Base-by-base conservation (phyloP, 2,329 filamentous ascomycete species). In the Pseudogymnoascus sp. region DNA sequence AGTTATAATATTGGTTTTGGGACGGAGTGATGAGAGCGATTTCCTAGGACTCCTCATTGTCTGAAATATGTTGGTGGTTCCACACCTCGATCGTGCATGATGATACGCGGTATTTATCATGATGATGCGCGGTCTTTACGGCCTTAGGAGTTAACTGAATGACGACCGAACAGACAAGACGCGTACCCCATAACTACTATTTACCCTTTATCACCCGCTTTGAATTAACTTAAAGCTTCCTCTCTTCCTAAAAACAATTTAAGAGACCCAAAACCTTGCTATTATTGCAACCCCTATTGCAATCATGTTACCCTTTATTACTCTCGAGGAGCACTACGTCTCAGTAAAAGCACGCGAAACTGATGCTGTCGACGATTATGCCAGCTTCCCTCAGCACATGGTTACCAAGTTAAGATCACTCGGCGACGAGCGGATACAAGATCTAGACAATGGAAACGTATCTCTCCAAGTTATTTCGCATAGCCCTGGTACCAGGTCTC, bases 311-410 rank as follows among this genome's bases (percentile, higher is more conserved):
- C 71, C 73, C 1, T 65, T 76, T 6, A 76, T 78, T 42, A 70
- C 76, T 9, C 73, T 79, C n/a, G 77, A 78, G 65, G 77, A 79
- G 61, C 76, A 79, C 63, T 71, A 67, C 42, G 14, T 64, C 60
- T 73, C 49, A 25, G 64, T 30, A 64, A 70, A 60, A 62, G 62
- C 62, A 23, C 55, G 16, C 39, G 38, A 28, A 45, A 42, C 35
- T 11, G 45, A 52, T 35, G n/a, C 19, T 12, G 30, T 23, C n/a
- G 62, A 63, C 6, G 58, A 59, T 1, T 69, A 72, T 38, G 67
- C 67, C 14, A 67, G 65, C 2, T 72, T 75, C 30, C 72, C 72
- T 23, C 38, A 39, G n/a, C 66, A 58, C 5, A 63, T 67, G 12
- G 60, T 64, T 11, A 64, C 49, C 9, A 68, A 67, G 60, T 64